Evolutionary conservation across 169 alveolate species (phyloP), one percentile per base, ranked within the genome.

Genomic region (Babesia gibsoni): DNA sequence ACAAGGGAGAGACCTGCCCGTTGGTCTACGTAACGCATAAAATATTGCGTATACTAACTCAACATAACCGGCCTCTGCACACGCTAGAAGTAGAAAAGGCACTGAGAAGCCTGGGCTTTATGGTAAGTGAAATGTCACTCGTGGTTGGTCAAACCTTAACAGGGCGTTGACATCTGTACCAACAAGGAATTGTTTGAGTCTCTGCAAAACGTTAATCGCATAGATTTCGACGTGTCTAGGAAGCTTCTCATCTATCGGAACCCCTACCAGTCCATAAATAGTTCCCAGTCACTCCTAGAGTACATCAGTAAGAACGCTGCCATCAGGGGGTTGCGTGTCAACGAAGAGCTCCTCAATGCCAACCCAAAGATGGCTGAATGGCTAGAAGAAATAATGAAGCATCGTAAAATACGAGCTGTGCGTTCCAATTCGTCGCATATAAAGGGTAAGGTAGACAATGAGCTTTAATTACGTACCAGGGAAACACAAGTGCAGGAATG

Each of bases 131-230:
- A 23, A 3, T 52, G 5, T 20, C 32, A 9, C 4, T 0, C 23
- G 25, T 20, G 56, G 23, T 41, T 4, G 37, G 9, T 12, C 49
- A 23, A 52, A 32, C 4, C 29, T n/a, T 16, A 7, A 18, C 50
- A 79, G 88, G 88, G 88, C 33, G 83, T 79, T 14, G 77, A 79
- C 75, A 69, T 79, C n/a, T 69, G 82, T 46, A 79, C 82, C 37
- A 79, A 79, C 64, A 68, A 67, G 65, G 83, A 69, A 46, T 53
- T 79, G 18, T 59, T 52, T 37, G 88, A 79, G 58, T 46, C 73
- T 7, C 57, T 79, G 57, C 66, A 49, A n/a, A 79, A 70, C 30
- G 80, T 66, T 45, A 46, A 79, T n/a, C 63, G 72, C 14, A 69
- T 79, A n/a, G 78, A 79, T n/a, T 79, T 79, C 45, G 80, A 79